These are phyloP conservation scores for Xylaria digitata DNA, from an alignment of 2,329 filamentous ascomycete species.

Conservation along the genomic window DNA sequence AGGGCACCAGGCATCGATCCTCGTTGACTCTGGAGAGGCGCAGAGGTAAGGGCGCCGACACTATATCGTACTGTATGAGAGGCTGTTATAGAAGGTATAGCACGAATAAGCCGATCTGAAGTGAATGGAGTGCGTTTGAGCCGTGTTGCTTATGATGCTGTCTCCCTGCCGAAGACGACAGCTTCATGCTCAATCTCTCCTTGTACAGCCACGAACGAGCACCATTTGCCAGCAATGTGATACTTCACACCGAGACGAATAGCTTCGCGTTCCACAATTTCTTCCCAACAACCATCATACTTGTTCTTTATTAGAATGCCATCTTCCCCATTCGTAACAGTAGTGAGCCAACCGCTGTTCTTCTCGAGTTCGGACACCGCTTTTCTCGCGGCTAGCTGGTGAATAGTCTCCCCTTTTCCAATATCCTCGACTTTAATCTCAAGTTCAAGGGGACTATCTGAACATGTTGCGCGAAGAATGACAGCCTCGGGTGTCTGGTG, in stretches of 20 bases:
- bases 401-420: constrained; percentile 33
- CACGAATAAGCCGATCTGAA: too few relatives aligned
- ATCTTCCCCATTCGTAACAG: constrained; percentile 15
- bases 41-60: too few relatives aligned
- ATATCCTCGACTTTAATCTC: constrained; percentile 34
- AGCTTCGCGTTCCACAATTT: constrained; percentile 19
- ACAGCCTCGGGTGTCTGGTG: constrained; percentile 28
- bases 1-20: too few relatives aligned
- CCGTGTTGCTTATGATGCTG: too few relatives aligned
- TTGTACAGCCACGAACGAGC: constrained; percentile 25
- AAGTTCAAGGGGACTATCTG: constrained; percentile 32
- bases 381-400: constrained; percentile 35
- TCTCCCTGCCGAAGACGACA: constrained; percentile 5
- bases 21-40: too few relatives aligned
- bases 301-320: constrained; percentile 17
- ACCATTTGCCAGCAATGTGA: constrained; percentile 23
- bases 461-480: constrained; percentile 30
- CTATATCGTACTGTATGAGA: too few relatives aligned
- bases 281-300: constrained; percentile 17
- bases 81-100: too few relatives aligned
- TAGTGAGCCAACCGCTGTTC: constrained; percentile 29
- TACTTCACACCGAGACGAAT: constrained; percentile 21
- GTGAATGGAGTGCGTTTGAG: too few relatives aligned
- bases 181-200: constrained; percentile 16
- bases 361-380: constrained; percentile 34